Conservation (phyloP, 768 basidiomycete genomes). For the Mycena kentingensis region DNA sequence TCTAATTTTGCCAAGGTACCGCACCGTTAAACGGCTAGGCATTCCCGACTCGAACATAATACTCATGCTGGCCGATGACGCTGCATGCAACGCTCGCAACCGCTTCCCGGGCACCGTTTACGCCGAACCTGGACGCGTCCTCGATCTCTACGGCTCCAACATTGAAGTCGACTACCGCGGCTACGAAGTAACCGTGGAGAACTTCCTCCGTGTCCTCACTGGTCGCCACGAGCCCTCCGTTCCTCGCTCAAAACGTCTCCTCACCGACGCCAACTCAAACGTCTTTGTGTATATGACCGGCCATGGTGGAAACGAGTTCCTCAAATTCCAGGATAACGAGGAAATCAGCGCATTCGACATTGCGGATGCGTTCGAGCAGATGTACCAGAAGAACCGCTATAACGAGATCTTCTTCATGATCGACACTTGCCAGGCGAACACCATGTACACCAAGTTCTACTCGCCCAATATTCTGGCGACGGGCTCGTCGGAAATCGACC, state of each 20-base stretch:
- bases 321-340: constrained; percentile 99
- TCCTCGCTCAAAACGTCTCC: constrained; percentile 88
- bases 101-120: constrained; percentile 91
- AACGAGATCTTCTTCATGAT: constrained; percentile 98
- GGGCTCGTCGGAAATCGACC: constrained; percentile 78
- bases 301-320: constrained; percentile 96
- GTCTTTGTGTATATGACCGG: constrained; percentile 99
- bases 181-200: constrained; percentile 97
- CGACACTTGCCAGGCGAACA: constrained; percentile 97
- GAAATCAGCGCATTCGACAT: constrained; percentile 96
- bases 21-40: constrained; percentile 95
- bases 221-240: constrained; percentile 88
- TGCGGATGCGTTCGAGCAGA: constrained; percentile 98
- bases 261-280: constrained; percentile 89
- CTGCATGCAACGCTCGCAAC: constrained; percentile 91
- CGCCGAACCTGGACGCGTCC: constrained; percentile 75
- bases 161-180: constrained; percentile 99
- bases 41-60: constrained; percentile 99
- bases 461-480: constrained; percentile 92
- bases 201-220: constrained; percentile 88
- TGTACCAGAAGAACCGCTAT: constrained; percentile 97
- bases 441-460: constrained; percentile 91
- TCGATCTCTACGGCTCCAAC: constrained; percentile 94
- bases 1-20: constrained; percentile 66
- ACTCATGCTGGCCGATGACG: constrained; percentile 98